Percentiles rank a stretch among this genome's conserved stretches.
These are phyloP conservation scores for Thermothielavioides terrestris DNA, from an alignment of 495 filamentous ascomycete species.

Conservation along the genomic window DNA sequence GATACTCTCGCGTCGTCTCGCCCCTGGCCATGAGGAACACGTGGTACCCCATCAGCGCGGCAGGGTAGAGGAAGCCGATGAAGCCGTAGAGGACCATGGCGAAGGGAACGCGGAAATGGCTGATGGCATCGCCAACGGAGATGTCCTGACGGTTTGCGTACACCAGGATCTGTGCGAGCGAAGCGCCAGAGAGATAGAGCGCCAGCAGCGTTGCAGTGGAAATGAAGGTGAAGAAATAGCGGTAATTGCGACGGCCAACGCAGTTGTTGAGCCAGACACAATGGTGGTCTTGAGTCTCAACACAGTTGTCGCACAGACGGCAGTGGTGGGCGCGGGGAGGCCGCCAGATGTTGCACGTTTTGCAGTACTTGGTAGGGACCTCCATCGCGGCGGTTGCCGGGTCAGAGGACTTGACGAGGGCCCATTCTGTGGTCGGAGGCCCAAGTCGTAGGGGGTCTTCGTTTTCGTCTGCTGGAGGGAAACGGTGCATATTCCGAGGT, in stretches of 20 bases:
- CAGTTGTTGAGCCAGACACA: slow-evolving; percentile 99
- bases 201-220: slow-evolving; percentile 64
- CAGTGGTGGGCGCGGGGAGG: slow-evolving; percentile 94
- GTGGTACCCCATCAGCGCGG: slow-evolving; percentile 79
- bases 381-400: slow-evolving; percentile 78
- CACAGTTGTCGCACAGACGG: slow-evolving; percentile 90
- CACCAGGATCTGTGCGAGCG: slow-evolving; percentile 68
- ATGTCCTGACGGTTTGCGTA: slow-evolving; percentile 53
- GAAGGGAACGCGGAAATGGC: slow-evolving; percentile 67
- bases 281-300: slow-evolving; percentile 97
- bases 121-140: slow-evolving; percentile 58
- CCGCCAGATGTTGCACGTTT: slow-evolving; percentile 92
- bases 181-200: slow-evolving; percentile 65
- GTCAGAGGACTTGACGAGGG: slow-evolving; percentile 70
- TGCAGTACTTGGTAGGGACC: slow-evolving; percentile 95
- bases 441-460: slow-evolving; percentile 72
- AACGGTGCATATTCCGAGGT: slow-evolving; percentile 65
- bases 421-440: slow-evolving; percentile 84
- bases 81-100: slow-evolving; percentile 81
- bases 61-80: slow-evolving; percentile 68
- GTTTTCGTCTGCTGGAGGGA: slow-evolving; percentile 48
- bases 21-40: slow-evolving; percentile 80
- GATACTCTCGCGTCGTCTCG: slow-evolving; percentile 91
- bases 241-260: slow-evolving; percentile 93
- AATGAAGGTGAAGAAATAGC: slow-evolving; percentile 92